Conservation (phyloP, 768 basidiomycete genomes). For the Chalciporus piperatus region DNA sequence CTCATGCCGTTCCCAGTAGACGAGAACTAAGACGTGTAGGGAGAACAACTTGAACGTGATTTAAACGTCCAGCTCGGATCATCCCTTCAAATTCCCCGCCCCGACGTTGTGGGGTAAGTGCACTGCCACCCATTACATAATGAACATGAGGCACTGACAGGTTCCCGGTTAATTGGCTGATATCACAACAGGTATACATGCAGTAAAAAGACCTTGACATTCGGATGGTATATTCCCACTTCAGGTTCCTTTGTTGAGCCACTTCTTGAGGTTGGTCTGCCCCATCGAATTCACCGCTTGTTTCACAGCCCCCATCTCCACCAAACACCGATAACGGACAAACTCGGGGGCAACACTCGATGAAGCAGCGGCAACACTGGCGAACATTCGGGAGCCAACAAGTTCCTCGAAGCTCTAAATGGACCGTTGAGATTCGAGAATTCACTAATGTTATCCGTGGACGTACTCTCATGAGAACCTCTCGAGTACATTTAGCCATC, state of each 20-base stretch:
- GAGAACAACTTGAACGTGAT: too few relatives aligned
- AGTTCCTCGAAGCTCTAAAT: slow-evolving; percentile 77
- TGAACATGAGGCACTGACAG: slow-evolving; percentile 7
- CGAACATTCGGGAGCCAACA: slow-evolving; percentile 53
- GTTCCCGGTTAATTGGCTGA: too few relatives aligned
- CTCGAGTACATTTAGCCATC: slow-evolving; percentile 64
- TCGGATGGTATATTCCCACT: too few relatives aligned
- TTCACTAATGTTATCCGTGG: background rate
- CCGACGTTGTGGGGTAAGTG: background rate
- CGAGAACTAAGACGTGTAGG: too few relatives aligned
- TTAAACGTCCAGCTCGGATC: background rate
- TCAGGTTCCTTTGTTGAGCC: slow-evolving; percentile 57
- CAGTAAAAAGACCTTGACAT: too few relatives aligned
- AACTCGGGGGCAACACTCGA: slow-evolving; percentile 63
- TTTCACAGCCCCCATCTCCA: slow-evolving; percentile 65
- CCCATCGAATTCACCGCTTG: slow-evolving; percentile 61
- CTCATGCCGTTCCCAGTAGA: slow-evolving; percentile 14
- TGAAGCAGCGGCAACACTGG: slow-evolving; percentile 46
- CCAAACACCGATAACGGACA: slow-evolving; percentile 65
- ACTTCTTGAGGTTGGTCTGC: slow-evolving; percentile 72
- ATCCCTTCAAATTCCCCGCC: background rate
- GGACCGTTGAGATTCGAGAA: background rate
- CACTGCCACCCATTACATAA: slow-evolving; percentile 20
- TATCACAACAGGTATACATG: too few relatives aligned
- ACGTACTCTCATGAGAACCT: slow-evolving; percentile 66